Base-by-base conservation (phyloP, 345 rosid genomes). In the Salix purpurea region DNA sequence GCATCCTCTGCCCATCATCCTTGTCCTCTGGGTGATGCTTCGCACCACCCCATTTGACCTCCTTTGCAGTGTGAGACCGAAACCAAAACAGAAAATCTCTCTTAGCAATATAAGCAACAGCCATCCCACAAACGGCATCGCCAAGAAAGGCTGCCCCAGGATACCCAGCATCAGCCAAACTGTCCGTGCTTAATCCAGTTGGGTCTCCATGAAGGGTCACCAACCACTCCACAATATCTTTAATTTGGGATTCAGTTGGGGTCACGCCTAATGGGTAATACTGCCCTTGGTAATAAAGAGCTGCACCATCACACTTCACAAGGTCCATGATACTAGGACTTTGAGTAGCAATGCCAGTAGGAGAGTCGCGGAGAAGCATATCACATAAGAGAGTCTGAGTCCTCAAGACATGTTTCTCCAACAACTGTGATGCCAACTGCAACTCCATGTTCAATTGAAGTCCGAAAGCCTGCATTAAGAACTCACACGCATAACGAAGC, bases 1-100 rank as follows among this genome's bases (percentile, higher is more conserved):
- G 93, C 99, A 96, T 96, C 83, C 97, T 87, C 78, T 88, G 96
- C 16, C 97, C 93, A 77, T 94, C 98, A 81, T 96, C 99, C 84
- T 92, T 94, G 76, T 96, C 97, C 89, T 88, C 92, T 0, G 98
- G 99, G 65, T 96, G 97, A 77, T 96, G 99, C 88, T 96, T 96
- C 70, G 98, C 99, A 28, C 99, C 99, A 78, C 99, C 98, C 99
- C 99, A 96, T 79, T 96, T 96, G 78, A 94, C 78, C 86, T 96
- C 99, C 80, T 96, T 91, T n/a, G 84, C 99, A 0, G 98, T 89
- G 52, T 96, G 97, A 79, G 99, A 96, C 24, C 99, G 89, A 73
- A 96, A 96, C 99, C 99, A 96, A 85, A 96, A 96, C 28, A 94
- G 89, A 64, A 92, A 96, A 81, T 94, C 97, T 73, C 70, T 84